Base-by-base conservation (phyloP, 2,329 filamentous ascomycete genomes). In the Dactylellina haptotyla region DNA sequence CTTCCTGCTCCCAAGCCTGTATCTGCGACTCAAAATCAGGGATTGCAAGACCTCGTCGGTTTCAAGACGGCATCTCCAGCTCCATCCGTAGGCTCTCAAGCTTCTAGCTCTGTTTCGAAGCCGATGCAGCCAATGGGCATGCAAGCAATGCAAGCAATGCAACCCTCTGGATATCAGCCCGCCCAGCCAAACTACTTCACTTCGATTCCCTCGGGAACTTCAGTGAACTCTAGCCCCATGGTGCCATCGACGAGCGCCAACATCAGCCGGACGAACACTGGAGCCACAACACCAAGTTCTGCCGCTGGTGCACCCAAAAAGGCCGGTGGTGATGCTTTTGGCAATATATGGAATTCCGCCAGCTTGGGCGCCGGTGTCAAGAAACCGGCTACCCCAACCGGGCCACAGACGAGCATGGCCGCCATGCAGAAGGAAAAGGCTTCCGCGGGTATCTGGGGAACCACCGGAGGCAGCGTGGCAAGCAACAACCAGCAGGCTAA, bases 401-500 rank as follows among this genome's bases (percentile, higher is more conserved):
- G 85, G 61, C 85, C 88, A 69, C 90, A 90, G 0, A 89, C 92
- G 57, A 93, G 93, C 63, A 86, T 99, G 82, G 93, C 93, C 28
- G 93, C 96, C 80, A 87, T 99, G 81, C 94, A 93, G n/a, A 97
- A 97, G 84, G 93, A 97, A 82, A 97, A 98, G 85, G 95, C 93
- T 69, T 93, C 89, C 78, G 93, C 93, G 14, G 93, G 93, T 5
- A 92, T 99, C 75, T 99, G 96, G 93, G 95, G 94, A 16, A 87
- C 91, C 0, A 85, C 90, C 14, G 84, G 88, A 51, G 72, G 83
- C 76, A 75, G 80, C 76, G 66, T 34, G 48, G 39, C 23, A 37
- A 50, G 25, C 26, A 59, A 46, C 46, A 58, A 41, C 59, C 59
- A 64, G 28, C 34, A 43, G 10, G 45, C 41, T n/a, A 48, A 50